Base-by-base conservation (phyloP, 352 stramenopile species). In the Phytophthora syringae region DNA sequence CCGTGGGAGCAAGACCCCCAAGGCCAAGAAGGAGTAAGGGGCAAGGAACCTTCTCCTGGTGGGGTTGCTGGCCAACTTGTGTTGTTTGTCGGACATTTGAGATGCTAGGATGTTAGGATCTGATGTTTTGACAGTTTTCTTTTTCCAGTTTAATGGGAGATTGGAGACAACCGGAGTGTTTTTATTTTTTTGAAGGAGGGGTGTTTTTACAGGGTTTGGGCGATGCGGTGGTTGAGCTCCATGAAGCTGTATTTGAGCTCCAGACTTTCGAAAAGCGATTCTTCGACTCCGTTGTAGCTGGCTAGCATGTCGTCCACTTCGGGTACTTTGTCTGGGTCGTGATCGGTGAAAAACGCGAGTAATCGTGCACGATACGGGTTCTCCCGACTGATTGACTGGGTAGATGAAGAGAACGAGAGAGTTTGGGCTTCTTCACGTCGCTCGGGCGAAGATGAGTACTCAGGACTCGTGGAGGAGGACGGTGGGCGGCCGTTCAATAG, bases 241-340 rank as follows among this genome's bases (percentile, higher is more conserved):
- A 89, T 77, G 64, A 89, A 92, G 65, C 79, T 86, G 67, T 95
- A 95, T 65, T 95, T 95, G 45, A 95, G 81, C 54, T 90, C 79
- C 20, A 95, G 70, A 36, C 83, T 93, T 43, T 95, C 80, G 40
- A 95, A 92, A 6, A 95, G 73, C 53, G 77, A 88, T 11, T 74
- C 69, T 55, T 95, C 86, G 13, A 93, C 84, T 27, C 84, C 86
- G 15, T 66, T 69, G 64, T 95, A 95, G 56, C 66, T 92, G 30
- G 73, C 58, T 2, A 95, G 70, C 84, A 93, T 93, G 6, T 84
- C 71, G n/a, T 95, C 84, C 34, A 95, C 83, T 59, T 90, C 64
- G 0, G 62, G 20, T 1, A 95, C 47, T 60, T 89, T 87, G 10
- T 78, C 67, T n/a, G 81, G 82, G 45, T 95, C 86, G 18, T 82